Conservation (phyloP, 805 yeast genomes). For the Wickerhamomyces subpelliculosus region DNA sequence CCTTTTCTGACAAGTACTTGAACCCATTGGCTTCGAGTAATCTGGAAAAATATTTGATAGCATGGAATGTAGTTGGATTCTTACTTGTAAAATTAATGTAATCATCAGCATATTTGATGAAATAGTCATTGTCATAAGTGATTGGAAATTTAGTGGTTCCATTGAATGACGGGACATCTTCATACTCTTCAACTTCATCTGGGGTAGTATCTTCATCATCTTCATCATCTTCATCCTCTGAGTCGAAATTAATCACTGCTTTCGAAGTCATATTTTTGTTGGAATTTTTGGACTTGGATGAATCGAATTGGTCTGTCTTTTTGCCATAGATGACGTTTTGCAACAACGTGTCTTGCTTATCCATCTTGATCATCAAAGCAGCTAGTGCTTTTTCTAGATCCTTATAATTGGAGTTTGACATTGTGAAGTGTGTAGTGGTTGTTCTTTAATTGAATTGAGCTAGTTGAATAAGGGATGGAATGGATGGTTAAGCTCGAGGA, state of each 20-base stretch:
- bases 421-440: too few relatives aligned
- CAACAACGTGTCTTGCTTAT: too few relatives aligned
- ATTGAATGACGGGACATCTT: not conserved
- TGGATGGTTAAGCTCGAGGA: too few relatives aligned
- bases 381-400: too few relatives aligned
- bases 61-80: constrained; percentile 74
- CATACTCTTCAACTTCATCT: too few relatives aligned
- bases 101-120: constrained; percentile 30
- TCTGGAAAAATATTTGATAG: constrained; percentile 43
- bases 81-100: constrained; percentile 67
- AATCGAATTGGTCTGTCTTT: too few relatives aligned
- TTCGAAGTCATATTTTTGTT: not conserved
- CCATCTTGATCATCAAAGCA: too few relatives aligned
- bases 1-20: constrained; percentile 55
- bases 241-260: constrained; percentile 12
- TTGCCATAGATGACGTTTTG: too few relatives aligned
- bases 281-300: too few relatives aligned
- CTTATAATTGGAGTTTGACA: too few relatives aligned
- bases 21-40: constrained; percentile 56
- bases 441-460: too few relatives aligned
- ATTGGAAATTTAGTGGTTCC: not conserved
- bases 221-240: constrained; percentile 10
- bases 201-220: constrained; percentile 10
- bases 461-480: too few relatives aligned
- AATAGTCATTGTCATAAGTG: constrained; percentile 15